Evolutionary conservation across 2,329 filamentous ascomycete genomes (phyloP), one percentile per base, ranked within the genome.

Genomic region (Aspergillus fischeri): DNA sequence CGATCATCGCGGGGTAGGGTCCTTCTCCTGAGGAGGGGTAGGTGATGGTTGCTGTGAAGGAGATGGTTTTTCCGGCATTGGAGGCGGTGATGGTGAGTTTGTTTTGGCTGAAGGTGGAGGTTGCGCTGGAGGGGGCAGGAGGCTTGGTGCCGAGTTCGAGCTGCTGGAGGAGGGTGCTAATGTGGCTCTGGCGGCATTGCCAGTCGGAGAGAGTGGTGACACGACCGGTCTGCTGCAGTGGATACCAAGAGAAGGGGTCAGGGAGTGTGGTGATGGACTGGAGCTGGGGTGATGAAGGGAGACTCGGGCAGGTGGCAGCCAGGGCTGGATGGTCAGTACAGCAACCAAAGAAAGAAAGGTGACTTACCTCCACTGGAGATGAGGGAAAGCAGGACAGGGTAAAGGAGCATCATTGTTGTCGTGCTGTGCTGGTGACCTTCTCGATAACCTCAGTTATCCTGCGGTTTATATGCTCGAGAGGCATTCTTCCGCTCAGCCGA

Each of bases 1-100:
- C 79, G 63, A 86, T 84, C 69, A 86, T 81, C 58, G 82, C 83
- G 6, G 83, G 81, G 66, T 79, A 80, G 1, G 82, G 81, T 4
- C 74, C 77, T 32, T 67, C 77, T 54, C 80, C 78, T 27, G 67
- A 20, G 7, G 54, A 55, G 28, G 52, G 52, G 41, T 49, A 49
- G 6, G 8, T 2, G 9, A 55, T 55, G 4, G 49, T 24, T 11
- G 47, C 49, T 3, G 45, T 14, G 28, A 55, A 55, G 5, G 27
- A 27, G 41, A 52, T 55, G 7, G 28, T 14, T 11, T 52, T 52
- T 17, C 49, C 21, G 5, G 27, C 27, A 7, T 52, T 42, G 4
- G 28, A 24, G 1, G 29, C 54, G 3, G 54, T 52, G 28, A 55
- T 55, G 14, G 48, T 38, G 20, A 55, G 54, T 10, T 17, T 51